Evolutionary conservation across 352 stramenopile genomes (phyloP).

Genomic region (Blastocystis hominis): DNA sequence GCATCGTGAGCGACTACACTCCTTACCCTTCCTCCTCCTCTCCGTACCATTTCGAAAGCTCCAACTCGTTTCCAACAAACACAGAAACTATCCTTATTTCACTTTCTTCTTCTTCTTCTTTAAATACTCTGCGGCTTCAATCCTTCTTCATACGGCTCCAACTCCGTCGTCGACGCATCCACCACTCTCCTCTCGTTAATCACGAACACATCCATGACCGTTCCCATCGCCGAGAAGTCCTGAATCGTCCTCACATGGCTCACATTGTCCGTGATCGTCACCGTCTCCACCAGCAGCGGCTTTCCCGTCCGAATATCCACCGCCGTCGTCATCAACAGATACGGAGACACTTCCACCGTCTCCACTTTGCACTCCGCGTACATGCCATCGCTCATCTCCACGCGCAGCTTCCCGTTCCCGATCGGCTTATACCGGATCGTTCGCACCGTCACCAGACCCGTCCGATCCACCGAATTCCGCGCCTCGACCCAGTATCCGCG

Average conservation of each 20-base stretch:
- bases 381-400: conserved; percentile 30
- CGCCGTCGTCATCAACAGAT: conserved; percentile 57
- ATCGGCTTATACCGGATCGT: conserved; percentile 42
- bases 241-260: conserved; percentile 55
- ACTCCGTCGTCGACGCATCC: background rate
- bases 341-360: conserved; percentile 28
- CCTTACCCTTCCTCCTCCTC: too few species aligned
- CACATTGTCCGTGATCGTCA: conserved; percentile 56
- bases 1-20: conserved; percentile 52
- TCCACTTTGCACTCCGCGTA: background rate
- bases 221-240: conserved; percentile 19
- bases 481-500: conserved; percentile 53
- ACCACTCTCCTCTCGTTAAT: conserved; percentile 48
- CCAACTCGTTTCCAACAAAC: too few species aligned
- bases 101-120: too few species aligned
- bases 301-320: conserved; percentile 29
- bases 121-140: background rate
- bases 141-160: conserved; percentile 11
- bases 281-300: conserved; percentile 57
- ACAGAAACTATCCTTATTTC: too few species aligned
- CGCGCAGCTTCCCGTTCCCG: conserved; percentile 53
- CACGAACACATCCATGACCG: conserved; percentile 35
- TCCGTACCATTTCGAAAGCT: too few species aligned
- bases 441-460: conserved; percentile 19
- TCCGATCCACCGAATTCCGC: background rate